Conservation (phyloP, 2,329 filamentous ascomycete species). For the Xylariaceae sp. region DNA sequence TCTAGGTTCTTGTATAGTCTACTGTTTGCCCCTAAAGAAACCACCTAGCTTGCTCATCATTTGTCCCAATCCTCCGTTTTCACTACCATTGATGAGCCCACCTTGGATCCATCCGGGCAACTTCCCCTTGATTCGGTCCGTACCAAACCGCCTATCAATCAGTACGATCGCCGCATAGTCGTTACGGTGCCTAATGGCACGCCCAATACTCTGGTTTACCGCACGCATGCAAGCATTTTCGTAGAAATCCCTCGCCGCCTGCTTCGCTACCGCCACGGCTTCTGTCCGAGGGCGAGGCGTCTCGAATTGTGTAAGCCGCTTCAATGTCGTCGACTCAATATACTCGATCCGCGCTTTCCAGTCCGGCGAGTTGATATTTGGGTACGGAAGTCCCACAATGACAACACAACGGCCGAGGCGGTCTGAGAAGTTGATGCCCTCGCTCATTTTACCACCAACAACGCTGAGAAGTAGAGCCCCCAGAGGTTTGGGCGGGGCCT, state of each 20-base stretch:
- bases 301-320: conserved; percentile 44
- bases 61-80: conserved; percentile 59
- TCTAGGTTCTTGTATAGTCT: not conserved
- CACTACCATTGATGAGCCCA: conserved; percentile 63
- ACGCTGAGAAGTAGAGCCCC: conserved; percentile 89
- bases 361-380: conserved; percentile 86
- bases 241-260: conserved; percentile 78
- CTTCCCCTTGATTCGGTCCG: conserved; percentile 75
- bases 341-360: conserved; percentile 94
- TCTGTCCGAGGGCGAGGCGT: conserved; percentile 34
- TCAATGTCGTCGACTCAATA: conserved; percentile 68
- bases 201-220: conserved; percentile 94
- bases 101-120: conserved; percentile 87
- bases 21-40: conserved; percentile 65
- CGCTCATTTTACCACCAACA: conserved; percentile 91
- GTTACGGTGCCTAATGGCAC: conserved; percentile 84
- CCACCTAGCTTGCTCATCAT: conserved; percentile 63
- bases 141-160: conserved; percentile 80
- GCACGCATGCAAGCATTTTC: conserved; percentile 96
- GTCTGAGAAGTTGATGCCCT: conserved; percentile 98
- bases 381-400: conserved; percentile 91
- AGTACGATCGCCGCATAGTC: conserved; percentile 94
- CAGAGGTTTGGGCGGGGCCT: conserved; percentile 31
- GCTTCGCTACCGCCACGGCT: conserved; percentile 53
- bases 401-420: conserved; percentile 85